These are phyloP conservation scores for Rhizoctonia solani DNA, from an alignment of 1,284 basidiomycete genomes.

Conservation along the genomic window DNA sequence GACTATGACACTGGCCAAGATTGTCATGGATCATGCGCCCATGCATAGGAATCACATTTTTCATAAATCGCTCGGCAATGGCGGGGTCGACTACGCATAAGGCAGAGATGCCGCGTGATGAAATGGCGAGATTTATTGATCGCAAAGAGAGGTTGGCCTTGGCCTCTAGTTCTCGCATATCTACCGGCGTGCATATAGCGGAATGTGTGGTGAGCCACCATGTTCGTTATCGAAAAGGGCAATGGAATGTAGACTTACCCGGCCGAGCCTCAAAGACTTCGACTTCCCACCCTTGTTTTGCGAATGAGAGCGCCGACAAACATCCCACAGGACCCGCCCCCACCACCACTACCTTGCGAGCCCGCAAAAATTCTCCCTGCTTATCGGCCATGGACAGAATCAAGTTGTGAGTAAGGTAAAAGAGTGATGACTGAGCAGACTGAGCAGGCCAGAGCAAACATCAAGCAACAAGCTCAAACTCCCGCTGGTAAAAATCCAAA, in stretches of 20 bases:
- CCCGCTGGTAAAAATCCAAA: neutral
- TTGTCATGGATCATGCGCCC: constrained; percentile 92
- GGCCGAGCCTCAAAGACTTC: constrained; percentile 87
- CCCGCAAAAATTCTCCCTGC: neutral
- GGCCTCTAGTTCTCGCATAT: constrained; percentile 70
- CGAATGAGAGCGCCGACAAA: constrained; percentile 83
- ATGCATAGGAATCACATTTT: constrained; percentile 88
- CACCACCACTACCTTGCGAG: constrained; percentile 51
- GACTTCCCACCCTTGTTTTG: constrained; percentile 87
- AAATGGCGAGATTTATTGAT: constrained; percentile 97
- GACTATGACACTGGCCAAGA: constrained; percentile 73
- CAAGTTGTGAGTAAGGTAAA: neutral
- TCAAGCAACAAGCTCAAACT: neutral
- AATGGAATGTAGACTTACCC: constrained; percentile 55
- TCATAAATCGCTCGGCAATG: constrained; percentile 73
- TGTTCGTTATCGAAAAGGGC: constrained; percentile 26
- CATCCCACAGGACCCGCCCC: constrained; percentile 97
- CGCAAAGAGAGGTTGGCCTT: constrained; percentile 69
- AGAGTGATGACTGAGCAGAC: neutral
- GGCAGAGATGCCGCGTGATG: constrained; percentile 88
- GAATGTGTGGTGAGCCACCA: constrained; percentile 3
- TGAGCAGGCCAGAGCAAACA: neutral
- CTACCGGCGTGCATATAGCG: constrained; percentile 50
- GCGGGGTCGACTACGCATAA: constrained; percentile 78
- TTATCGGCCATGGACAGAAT: constrained; percentile 19